Evolutionary conservation across 192 early-diverging fungal species (phyloP).

Genomic region (Linnemannia schmuckeri): DNA sequence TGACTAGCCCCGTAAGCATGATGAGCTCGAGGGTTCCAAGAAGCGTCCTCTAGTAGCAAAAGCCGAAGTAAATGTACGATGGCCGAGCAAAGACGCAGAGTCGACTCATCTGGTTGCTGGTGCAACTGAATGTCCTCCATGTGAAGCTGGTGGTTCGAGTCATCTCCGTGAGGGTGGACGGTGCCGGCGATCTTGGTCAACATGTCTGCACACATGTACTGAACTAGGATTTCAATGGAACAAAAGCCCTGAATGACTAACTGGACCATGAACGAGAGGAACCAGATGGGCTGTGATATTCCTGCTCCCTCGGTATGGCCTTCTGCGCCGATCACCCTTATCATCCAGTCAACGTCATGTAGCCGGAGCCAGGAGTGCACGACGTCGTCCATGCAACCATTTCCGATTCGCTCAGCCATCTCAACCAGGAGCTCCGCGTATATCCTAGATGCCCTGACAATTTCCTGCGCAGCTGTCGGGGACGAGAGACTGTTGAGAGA

Average conservation of each 20-base stretch:
- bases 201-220: constrained; percentile 37
- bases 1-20: constrained; percentile 35
- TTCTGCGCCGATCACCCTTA: not conserved
- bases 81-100: constrained; percentile 34
- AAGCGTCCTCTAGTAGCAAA: constrained; percentile 35
- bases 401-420: constrained; percentile 43
- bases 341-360: constrained; percentile 46
- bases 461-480: constrained; percentile 9
- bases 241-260: constrained; percentile 49
- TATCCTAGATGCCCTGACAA: constrained; percentile 19
- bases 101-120: constrained; percentile 18
- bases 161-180: constrained; percentile 17
- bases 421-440: constrained; percentile 41
- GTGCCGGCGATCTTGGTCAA: constrained; percentile 29
- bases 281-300: constrained; percentile 22
- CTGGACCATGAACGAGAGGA: constrained; percentile 47
- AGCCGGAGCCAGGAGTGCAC: constrained; percentile 36
- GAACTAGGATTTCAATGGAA: constrained; percentile 40
- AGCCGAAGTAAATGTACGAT: constrained; percentile 33
- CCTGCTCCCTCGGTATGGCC: not conserved
- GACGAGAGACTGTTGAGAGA: not conserved
- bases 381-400: constrained; percentile 37
- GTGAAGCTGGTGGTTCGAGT: constrained; percentile 15
- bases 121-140: not conserved
- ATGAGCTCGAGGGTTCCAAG: constrained; percentile 21